These are phyloP conservation scores for Verticillium albo-atrum DNA, from an alignment of 2,329 filamentous ascomycete genomes.

Conservation along the genomic window DNA sequence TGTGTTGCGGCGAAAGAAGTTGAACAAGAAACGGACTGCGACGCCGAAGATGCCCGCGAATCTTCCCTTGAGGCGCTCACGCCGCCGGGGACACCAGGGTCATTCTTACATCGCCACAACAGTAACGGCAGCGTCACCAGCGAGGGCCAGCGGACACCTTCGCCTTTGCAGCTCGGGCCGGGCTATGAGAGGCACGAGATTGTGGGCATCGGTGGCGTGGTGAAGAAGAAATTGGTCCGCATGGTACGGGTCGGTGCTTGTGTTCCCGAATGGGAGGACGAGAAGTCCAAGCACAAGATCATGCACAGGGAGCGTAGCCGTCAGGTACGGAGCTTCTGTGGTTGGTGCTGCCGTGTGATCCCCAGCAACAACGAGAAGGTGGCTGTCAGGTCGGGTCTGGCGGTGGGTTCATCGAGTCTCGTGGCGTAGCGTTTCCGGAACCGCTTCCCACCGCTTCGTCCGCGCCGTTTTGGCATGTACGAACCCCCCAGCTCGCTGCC, in stretches of 20 bases:
- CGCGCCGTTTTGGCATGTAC: background rate
- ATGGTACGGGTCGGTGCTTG: slow-evolving; percentile 77
- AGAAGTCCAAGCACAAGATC: slow-evolving; percentile 60
- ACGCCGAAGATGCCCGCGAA: slow-evolving; percentile 67
- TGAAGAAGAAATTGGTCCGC: slow-evolving; percentile 84
- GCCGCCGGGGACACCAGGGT: background rate
- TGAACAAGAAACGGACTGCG: slow-evolving; percentile 81
- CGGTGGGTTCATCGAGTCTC: background rate
- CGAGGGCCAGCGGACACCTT: slow-evolving; percentile 36
- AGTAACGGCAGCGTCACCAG: slow-evolving; percentile 9
- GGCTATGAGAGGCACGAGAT: slow-evolving; percentile 87
- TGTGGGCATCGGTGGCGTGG: slow-evolving; percentile 80
- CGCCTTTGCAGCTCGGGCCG: slow-evolving; percentile 49
- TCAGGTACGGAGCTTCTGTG: slow-evolving; percentile 76
- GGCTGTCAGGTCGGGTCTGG: slow-evolving; percentile 10
- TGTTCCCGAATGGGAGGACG: slow-evolving; percentile 82
- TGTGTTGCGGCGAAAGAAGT: slow-evolving; percentile 76
- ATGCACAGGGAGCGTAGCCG: slow-evolving; percentile 68
- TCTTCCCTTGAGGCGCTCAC: background rate
- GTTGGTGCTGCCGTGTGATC: slow-evolving; percentile 80
- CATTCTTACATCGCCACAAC: slow-evolving; percentile 9
- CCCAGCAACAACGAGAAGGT: slow-evolving; percentile 39
- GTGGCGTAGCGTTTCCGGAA: background rate
- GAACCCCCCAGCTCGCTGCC: background rate
- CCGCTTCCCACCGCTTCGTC: background rate